These are phyloP conservation scores for Lactuca sativa DNA, from an alignment of 129 eudicot genomes.

Conservation along the genomic window DNA sequence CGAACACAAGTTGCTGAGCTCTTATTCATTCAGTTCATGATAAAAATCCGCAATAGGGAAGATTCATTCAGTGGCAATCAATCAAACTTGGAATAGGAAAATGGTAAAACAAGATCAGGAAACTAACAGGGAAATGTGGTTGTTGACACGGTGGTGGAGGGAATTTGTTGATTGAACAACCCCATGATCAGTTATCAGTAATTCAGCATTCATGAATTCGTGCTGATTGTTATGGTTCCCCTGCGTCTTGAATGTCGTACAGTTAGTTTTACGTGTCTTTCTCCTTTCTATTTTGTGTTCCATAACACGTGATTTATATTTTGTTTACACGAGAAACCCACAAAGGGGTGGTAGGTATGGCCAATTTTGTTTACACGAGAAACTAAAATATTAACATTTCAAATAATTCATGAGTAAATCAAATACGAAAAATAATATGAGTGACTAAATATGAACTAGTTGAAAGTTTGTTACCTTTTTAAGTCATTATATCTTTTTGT, in stretches of 20 bases:
- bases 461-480: too few species aligned
- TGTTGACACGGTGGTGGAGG: neutral
- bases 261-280: constrained; percentile 26
- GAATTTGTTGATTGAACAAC: constrained; percentile 20
- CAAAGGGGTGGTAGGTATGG: too few species aligned
- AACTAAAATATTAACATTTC: too few species aligned
- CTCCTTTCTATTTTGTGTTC: neutral
- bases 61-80: neutral
- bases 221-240: neutral
- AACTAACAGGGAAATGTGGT: neutral
- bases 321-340: too few species aligned
- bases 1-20: neutral
- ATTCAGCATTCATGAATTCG: constrained; percentile 14
- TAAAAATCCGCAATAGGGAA: neutral
- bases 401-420: too few species aligned
- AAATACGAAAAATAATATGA: too few species aligned
- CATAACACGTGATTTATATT: neutral
- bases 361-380: too few species aligned
- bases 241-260: constrained; percentile 13
- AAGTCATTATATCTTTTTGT: too few species aligned
- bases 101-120: neutral
- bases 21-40: neutral
- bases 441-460: too few species aligned
- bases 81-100: neutral
- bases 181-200: constrained; percentile 2